These are phyloP conservation scores for Leccinellum luteum DNA, from an alignment of 768 basidiomycete genomes.

Conservation along the genomic window DNA sequence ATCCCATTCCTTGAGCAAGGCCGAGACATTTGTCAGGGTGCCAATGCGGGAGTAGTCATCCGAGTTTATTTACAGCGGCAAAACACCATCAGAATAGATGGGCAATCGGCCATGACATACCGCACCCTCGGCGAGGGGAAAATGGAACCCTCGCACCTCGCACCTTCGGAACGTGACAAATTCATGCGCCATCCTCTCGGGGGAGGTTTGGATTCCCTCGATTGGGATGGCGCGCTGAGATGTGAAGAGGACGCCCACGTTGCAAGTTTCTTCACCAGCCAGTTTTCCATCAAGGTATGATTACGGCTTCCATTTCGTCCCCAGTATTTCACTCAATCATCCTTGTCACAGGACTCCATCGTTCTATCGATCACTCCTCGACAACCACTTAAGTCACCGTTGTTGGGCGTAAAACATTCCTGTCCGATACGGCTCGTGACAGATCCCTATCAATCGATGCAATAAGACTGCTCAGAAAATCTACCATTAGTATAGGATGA, in stretches of 20 bases:
- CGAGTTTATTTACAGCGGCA: conserved; percentile 57
- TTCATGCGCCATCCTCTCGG: conserved; percentile 11
- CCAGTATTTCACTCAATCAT: neutral
- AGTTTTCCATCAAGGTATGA: conserved; percentile 50
- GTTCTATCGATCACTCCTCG: conserved; percentile 46
- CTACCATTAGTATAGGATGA: neutral
- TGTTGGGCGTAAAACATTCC: conserved; percentile 38
- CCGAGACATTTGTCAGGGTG: neutral
- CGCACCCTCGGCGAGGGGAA: conserved; percentile 48
- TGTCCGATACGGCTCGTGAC: conserved; percentile 59
- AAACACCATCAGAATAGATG: conserved; percentile 34
- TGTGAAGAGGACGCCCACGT: conserved; percentile 37
- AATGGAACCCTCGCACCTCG: conserved; percentile 44
- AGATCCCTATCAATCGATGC: conserved; percentile 42
- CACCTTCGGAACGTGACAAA: conserved; percentile 10
- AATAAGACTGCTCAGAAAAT: neutral
- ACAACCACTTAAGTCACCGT: conserved; percentile 36
- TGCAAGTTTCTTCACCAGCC: conserved; percentile 46
- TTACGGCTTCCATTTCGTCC: neutral
- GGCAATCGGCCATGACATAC: conserved; percentile 3
- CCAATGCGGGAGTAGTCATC: conserved; percentile 27
- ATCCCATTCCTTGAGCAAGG: conserved; percentile 40
- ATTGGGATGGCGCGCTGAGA: conserved; percentile 59
- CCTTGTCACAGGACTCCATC: conserved; percentile 52
- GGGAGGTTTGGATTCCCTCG: conserved; percentile 42